A percentile compares a stretch with the other conserved stretches of the same genome.
Evolutionary conservation across 352 stramenopile genomes (phyloP).

Genomic region (Phytophthora niederhauseri): DNA sequence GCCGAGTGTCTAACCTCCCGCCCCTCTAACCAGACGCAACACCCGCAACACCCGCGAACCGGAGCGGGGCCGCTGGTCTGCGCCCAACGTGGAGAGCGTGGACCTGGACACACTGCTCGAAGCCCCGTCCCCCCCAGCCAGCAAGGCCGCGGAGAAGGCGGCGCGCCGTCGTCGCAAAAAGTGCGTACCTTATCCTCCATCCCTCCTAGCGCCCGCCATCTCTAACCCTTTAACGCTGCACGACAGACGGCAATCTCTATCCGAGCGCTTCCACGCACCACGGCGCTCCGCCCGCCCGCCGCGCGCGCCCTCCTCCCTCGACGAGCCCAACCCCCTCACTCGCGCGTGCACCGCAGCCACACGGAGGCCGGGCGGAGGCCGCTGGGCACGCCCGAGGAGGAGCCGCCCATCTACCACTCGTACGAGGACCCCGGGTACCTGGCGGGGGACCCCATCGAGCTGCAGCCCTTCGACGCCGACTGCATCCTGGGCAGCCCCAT

Average conservation of each 20-base stretch:
- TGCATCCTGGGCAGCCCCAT: slow-evolving; percentile 77
- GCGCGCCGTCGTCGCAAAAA: slow-evolving; percentile 54
- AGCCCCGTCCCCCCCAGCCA: slow-evolving; percentile 59
- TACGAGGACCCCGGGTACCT: slow-evolving; percentile 85
- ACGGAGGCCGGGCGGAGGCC: slow-evolving; percentile 35
- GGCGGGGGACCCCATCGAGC: slow-evolving; percentile 48
- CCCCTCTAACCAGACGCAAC: slow-evolving; percentile 15
- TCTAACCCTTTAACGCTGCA: not conserved
- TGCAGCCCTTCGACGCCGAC: slow-evolving; percentile 78
- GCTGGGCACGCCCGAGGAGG: slow-evolving; percentile 30
- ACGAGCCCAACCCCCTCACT: slow-evolving; percentile 32
- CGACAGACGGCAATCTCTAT: slow-evolving; percentile 39
- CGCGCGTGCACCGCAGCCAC: slow-evolving; percentile 37
- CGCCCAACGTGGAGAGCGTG: slow-evolving; percentile 67
- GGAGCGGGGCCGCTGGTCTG: slow-evolving; percentile 75
- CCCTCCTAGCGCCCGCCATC: too few species aligned
- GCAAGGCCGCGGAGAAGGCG: slow-evolving; percentile 14
- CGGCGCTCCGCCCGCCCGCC: slow-evolving; percentile 23
- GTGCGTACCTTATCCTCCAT: slow-evolving; percentile 32
- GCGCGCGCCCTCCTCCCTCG: slow-evolving; percentile 25
- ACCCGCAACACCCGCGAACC: slow-evolving; percentile 31
- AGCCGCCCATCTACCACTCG: slow-evolving; percentile 70
- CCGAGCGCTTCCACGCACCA: slow-evolving; percentile 37
- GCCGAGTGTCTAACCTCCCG: not conserved
- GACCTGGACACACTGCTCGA: slow-evolving; percentile 84